Base-by-base conservation (phyloP, 2,329 filamentous ascomycete genomes). In the Amesomyces nigricolor region DNA sequence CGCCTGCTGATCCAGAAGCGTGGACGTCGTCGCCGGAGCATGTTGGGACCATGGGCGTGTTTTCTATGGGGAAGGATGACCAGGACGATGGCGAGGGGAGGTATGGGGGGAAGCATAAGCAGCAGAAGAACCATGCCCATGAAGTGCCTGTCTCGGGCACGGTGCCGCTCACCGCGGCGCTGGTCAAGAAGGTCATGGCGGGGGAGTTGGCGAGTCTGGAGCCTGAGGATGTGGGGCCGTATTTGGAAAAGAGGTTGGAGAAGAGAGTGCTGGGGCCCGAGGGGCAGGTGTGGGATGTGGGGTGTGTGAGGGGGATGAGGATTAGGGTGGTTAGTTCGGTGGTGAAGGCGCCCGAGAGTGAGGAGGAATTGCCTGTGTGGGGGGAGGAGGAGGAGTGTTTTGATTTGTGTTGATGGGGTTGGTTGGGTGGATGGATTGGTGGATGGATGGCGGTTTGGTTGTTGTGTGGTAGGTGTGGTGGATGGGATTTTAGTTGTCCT, bases 1-100 rank as follows among this genome's bases (percentile, higher is more conserved):
- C 75, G 1, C 72, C 78, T 0, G 61, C 64, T 3, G 72, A 82
- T 39, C 63, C 73, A 1, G 60, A 61, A 5, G 63, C 67, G 0
- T 88, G 85, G 85, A 65, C 74, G 0, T 66, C 67, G 40, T 76
- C 79, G 0, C 64, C 70, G 1, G 84, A 80, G 58, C 75, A 86
- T 9, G 76, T 86, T 2, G 87, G 87, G 2, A 80, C 79, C 0
- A 78, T 86, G 60, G 79, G 78, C 14, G 72, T 83, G 13, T 82
- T 84, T 59, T 71, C 77, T 9, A 16, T 42, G 8, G 47, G 26
- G 2, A 19, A 19, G n/a, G 39, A 42, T 16, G 64, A 69, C 4
- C 66, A 64, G 14, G 61, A 47, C 30, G 57, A 59, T 57, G 53
- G 56, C 37, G 54, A 39, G 51, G 53, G 51, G 6, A 29, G 8